phyloP scores from a whole-genome alignment of 179 eudicot genomes.

The Patellifolia procumbens region DNA sequence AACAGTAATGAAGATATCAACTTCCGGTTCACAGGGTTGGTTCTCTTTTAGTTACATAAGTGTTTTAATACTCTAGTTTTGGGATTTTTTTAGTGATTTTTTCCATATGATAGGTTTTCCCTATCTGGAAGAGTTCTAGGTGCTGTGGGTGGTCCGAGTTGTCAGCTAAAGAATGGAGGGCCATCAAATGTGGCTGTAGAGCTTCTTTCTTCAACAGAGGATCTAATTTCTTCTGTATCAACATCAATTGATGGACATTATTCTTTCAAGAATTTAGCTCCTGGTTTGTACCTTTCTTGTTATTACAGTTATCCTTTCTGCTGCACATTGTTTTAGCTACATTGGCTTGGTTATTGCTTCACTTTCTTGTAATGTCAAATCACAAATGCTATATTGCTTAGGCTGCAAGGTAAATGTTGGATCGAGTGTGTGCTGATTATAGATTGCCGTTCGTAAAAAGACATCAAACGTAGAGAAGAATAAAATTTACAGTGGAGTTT shows the following conservation, averaged over 20 bases:
- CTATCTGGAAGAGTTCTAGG: slow-evolving; percentile 85
- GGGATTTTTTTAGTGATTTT: slow-evolving; percentile 12
- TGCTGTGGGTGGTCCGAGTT: slow-evolving; percentile 86
- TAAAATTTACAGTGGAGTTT: background rate
- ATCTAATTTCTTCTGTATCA: slow-evolving; percentile 60
- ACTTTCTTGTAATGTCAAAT: background rate
- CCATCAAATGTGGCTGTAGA: slow-evolving; percentile 84
- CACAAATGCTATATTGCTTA: background rate
- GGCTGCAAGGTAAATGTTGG: background rate
- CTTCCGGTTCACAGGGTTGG: slow-evolving; percentile 93
- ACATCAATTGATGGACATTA: slow-evolving; percentile 76
- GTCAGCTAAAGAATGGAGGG: slow-evolving; percentile 70
- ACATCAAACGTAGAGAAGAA: no score
- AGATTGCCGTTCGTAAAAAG: no score
- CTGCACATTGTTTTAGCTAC: slow-evolving; percentile 12
- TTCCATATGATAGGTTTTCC: slow-evolving; percentile 58
- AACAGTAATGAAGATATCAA: slow-evolving; percentile 94
- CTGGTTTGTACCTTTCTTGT: slow-evolving; percentile 50
- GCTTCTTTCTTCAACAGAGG: slow-evolving; percentile 64
- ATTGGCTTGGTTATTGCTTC: slow-evolving; percentile 1
- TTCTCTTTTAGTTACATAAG: slow-evolving; percentile 13
- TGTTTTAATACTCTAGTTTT: background rate
- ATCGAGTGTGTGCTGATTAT: background rate
- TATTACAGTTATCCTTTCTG: background rate
- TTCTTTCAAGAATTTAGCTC: slow-evolving; percentile 66